Evolutionary conservation across 2,329 filamentous ascomycete species (phyloP).

Genomic region (Xylariales sp.): DNA sequence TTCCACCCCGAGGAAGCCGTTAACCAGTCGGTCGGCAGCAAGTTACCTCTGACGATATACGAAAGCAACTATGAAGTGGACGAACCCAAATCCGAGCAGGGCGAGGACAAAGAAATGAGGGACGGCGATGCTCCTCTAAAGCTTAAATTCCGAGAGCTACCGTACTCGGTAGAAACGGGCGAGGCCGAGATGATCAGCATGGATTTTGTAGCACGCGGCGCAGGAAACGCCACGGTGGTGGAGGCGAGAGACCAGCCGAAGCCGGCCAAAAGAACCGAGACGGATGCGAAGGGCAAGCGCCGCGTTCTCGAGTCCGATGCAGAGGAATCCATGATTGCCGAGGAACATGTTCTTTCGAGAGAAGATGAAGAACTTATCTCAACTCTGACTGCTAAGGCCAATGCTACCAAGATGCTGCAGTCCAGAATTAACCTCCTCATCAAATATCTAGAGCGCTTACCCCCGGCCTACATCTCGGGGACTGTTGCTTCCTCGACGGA

Average conservation of each 20-base stretch:
- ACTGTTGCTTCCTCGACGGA: slow-evolving; percentile 23
- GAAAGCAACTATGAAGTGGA: slow-evolving; percentile 79
- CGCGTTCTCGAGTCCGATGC: slow-evolving; percentile 29
- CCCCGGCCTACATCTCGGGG: slow-evolving; percentile 58
- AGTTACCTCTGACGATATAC: slow-evolving; percentile 86
- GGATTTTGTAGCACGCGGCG: slow-evolving; percentile 83
- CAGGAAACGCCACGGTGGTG: slow-evolving; percentile 71
- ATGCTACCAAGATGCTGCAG: slow-evolving; percentile 91
- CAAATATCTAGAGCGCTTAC: slow-evolving; percentile 72
- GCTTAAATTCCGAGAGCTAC: slow-evolving; percentile 76
- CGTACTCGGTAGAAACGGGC: slow-evolving; percentile 86
- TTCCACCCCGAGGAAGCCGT: slow-evolving; percentile 69
- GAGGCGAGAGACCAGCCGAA: slow-evolving; percentile 31
- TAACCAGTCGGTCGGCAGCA: slow-evolving; percentile 61
- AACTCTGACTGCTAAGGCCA: slow-evolving; percentile 77
- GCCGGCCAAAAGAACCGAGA: slow-evolving; percentile 33
- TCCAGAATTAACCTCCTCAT: slow-evolving; percentile 68
- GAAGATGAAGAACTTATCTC: slow-evolving; percentile 60
- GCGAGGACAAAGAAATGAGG: slow-evolving; percentile 69
- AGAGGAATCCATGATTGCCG: slow-evolving; percentile 25
- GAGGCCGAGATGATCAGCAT: slow-evolving; percentile 98
- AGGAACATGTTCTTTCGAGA: slow-evolving; percentile 44
- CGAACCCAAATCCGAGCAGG: slow-evolving; percentile 43
- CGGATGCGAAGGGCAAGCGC: slow-evolving; percentile 50
- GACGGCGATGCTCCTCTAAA: slow-evolving; percentile 53